Evolutionary conservation across 192 early-diverging fungal genomes (phyloP), one percentile per base, ranked within the genome.

Genomic region (Phycomyces nitens): DNA sequence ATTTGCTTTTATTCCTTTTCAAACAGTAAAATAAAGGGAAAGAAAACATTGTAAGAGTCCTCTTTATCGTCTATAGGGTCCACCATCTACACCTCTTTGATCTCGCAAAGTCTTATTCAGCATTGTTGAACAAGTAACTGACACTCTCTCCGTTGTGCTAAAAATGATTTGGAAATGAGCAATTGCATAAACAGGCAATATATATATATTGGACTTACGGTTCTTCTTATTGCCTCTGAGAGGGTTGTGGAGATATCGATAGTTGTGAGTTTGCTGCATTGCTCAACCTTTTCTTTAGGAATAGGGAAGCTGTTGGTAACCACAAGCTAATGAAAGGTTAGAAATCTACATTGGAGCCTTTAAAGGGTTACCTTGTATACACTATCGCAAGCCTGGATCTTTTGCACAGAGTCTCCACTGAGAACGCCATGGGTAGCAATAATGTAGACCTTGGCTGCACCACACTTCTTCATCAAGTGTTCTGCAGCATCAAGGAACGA

Each of bases 401-500:
- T 86, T 34, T 83, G 80, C 51, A 97, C 72, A 29, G 94, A 89
- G 65, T 92, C 87, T 40, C 87, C 92, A 58, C 92, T 94, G 50
- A 99, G 78, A 65, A 99, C 87, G 15, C 94, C 97, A 63, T 99
- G 97, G 7, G 93, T 93, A 0, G 93, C 94, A 60, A 98, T 88
- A 56, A 94, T 89, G 63, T 91, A 89, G 14, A 97, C 93, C 23
- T 79, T 78, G 60, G 84, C 86, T 6, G 88, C 91, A 34, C 88
- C 89, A 62, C 85, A 84, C 54, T 94, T 91, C 53, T 83, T 82
- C 70, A 94, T 86, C 65, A 98, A 78, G 64, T 93, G 92, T 57
- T 92, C 88, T 55, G 94, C 91, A 18, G 95, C 91, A 57, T 93
- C 91, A 66, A 95, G 72, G 72, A 96, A 96, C 16, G 93, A 90